Conservation (phyloP, 495 filamentous ascomycete species). For the Talaromyces nanjingensis region DNA sequence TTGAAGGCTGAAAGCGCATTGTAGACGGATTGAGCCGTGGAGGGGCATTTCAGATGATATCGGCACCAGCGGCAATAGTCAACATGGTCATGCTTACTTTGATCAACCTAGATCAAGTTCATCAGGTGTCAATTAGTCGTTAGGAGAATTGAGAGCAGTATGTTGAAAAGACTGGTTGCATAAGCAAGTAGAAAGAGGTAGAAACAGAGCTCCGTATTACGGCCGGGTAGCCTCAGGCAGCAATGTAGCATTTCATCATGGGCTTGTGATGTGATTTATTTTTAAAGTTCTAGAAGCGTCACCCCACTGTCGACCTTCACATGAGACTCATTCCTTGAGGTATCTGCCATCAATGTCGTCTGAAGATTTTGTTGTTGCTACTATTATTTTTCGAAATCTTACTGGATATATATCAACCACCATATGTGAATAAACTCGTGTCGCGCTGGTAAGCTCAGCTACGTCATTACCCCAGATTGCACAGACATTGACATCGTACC, state of each 20-base stretch:
- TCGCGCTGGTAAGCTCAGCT: not conserved
- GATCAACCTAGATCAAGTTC: not conserved
- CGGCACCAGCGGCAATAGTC: not conserved
- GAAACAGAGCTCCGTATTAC: not conserved
- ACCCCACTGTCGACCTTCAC: not conserved
- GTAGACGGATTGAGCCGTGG: not conserved
- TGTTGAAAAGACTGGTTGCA: not conserved
- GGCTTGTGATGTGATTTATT: not conserved
- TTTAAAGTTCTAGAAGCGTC: slow-evolving; percentile 3
- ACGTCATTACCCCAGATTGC: slow-evolving; percentile 7
- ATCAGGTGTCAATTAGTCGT: not conserved
- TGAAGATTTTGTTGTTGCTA: not conserved
- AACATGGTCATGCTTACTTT: not conserved
- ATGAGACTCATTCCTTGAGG: not conserved
- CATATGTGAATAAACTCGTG: not conserved
- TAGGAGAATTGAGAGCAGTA: not conserved
- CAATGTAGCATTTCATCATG: not conserved
- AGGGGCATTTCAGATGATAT: slow-evolving; percentile 6
- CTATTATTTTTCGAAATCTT: not conserved
- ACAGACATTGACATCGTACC: not conserved
- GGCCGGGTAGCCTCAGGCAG: not conserved
- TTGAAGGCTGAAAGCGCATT: not conserved
- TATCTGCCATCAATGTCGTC: not conserved
- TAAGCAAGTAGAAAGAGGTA: not conserved
- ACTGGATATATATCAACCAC: not conserved